Conservation (phyloP, 2,329 filamentous ascomycete genomes). For the Gyromitra esculenta region DNA sequence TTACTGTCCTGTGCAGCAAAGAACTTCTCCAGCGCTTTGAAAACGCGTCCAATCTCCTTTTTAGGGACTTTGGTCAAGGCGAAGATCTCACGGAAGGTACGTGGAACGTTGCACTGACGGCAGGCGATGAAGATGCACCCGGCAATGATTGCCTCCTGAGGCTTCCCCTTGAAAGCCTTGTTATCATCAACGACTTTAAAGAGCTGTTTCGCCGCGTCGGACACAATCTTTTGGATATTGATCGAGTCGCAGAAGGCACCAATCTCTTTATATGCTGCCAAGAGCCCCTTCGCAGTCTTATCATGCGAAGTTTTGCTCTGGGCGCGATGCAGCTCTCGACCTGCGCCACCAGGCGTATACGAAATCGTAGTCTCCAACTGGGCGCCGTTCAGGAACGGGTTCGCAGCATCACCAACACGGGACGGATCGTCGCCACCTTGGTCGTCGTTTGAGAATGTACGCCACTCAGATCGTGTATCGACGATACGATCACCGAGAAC, state of each 20-base stretch:
- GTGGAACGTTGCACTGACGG: slow-evolving; percentile 83
- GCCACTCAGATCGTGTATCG: slow-evolving; percentile 97
- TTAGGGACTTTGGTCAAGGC: slow-evolving; percentile 92
- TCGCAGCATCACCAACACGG: slow-evolving; percentile 94
- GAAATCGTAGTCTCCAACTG: slow-evolving; percentile 90
- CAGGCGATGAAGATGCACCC: slow-evolving; percentile 98
- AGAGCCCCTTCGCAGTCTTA: slow-evolving; percentile 81
- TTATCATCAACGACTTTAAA: slow-evolving; percentile 95
- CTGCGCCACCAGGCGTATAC: slow-evolving; percentile 76
- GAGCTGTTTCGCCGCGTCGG: slow-evolving; percentile 90
- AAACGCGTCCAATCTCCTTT: slow-evolving; percentile 96
- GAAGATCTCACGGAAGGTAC: slow-evolving; percentile 94
- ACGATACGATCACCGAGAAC: slow-evolving; percentile 91
- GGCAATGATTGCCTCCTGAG: slow-evolving; percentile 90
- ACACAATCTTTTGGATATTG: slow-evolving; percentile 80
- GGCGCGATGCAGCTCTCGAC: slow-evolving; percentile 79
- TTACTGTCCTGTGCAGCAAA: slow-evolving; percentile 77
- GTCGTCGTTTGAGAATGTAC: slow-evolving; percentile 98
- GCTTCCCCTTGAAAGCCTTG: slow-evolving; percentile 94
- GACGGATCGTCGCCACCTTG: slow-evolving; percentile 96
- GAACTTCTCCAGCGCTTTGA: slow-evolving; percentile 91
- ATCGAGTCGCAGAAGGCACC: slow-evolving; percentile 85
- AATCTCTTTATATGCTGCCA: slow-evolving; percentile 88
- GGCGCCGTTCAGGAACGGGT: slow-evolving; percentile 87
- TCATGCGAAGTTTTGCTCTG: slow-evolving; percentile 84